Percentiles rank a stretch among this genome's conserved stretches.
Evolutionary conservation across 2,329 filamentous ascomycete genomes (phyloP).

Genomic region (Lecanosticta acicola): DNA sequence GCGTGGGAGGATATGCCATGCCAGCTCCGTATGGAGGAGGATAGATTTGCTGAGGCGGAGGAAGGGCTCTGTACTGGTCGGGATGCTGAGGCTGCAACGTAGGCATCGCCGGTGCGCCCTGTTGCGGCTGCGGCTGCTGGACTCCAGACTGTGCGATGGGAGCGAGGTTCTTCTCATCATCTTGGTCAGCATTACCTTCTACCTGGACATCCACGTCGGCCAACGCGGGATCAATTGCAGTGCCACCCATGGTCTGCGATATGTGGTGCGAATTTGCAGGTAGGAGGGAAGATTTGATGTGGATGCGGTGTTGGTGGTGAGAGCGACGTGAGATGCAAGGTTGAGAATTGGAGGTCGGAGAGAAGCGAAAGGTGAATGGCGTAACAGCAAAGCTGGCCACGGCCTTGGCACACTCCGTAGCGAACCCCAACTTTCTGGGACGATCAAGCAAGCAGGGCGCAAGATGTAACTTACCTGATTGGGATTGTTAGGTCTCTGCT

Average conservation of each 20-base stretch:
- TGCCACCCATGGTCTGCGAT: conserved; percentile 20
- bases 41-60: conserved; percentile 44
- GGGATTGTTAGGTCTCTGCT: conserved; percentile 19
- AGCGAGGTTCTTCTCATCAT: conserved; percentile 30
- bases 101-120: conserved; percentile 39
- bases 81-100: conserved; percentile 41
- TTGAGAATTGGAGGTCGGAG: conserved; percentile 17
- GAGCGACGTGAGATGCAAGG: conserved; percentile 9
- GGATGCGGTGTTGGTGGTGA: conserved; percentile 7
- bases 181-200: conserved; percentile 21
- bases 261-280: conserved; percentile 2
- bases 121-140: conserved; percentile 20
- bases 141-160: conserved; percentile 29
- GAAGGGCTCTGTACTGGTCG: conserved; percentile 42
- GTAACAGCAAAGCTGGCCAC: conserved; percentile 26
- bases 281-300: not conserved
- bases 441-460: not conserved
- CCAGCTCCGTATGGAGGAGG: conserved; percentile 35
- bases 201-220: conserved; percentile 11
- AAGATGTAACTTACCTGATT: not conserved
- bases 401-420: conserved; percentile 22
- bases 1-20: conserved; percentile 38
- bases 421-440: not conserved
- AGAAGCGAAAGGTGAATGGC: conserved; percentile 21
- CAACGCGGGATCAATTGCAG: conserved; percentile 30